Conservation (phyloP, 306 rosid genomes). For the Cucurbita argyrosperma region DNA sequence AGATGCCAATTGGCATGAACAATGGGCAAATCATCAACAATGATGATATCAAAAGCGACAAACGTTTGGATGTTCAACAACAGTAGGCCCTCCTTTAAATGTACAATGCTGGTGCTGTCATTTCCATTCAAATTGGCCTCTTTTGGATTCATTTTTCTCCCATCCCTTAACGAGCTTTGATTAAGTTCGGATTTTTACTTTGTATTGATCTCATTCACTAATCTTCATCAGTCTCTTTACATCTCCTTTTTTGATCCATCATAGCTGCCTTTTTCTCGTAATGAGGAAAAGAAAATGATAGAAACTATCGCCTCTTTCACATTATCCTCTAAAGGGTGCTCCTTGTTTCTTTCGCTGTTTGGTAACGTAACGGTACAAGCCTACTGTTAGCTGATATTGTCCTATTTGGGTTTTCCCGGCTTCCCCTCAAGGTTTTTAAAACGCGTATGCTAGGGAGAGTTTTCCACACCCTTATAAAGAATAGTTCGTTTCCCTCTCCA, state of each 20-base stretch:
- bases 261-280: slow-evolving; percentile 1
- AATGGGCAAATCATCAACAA: slow-evolving; percentile 12
- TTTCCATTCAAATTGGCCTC: neutral
- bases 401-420: no score
- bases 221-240: neutral
- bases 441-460: no score
- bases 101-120: slow-evolving; percentile 13
- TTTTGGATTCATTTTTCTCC: neutral
- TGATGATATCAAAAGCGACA: slow-evolving; percentile 1
- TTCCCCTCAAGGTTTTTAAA: no score
- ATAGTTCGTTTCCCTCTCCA: no score
- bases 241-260: neutral
- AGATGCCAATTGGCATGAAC: slow-evolving; percentile 78
- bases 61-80: neutral
- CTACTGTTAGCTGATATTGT: no score
- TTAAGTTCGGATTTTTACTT: neutral
- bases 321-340: neutral
- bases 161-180: neutral
- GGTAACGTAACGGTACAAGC: neutral
- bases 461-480: no score
- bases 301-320: neutral
- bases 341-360: neutral
- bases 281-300: neutral
- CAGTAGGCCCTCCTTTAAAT: neutral
- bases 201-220: neutral